phyloP scores from a whole-genome alignment of 345 rosid species.

The Eucalyptus brandiana region DNA sequence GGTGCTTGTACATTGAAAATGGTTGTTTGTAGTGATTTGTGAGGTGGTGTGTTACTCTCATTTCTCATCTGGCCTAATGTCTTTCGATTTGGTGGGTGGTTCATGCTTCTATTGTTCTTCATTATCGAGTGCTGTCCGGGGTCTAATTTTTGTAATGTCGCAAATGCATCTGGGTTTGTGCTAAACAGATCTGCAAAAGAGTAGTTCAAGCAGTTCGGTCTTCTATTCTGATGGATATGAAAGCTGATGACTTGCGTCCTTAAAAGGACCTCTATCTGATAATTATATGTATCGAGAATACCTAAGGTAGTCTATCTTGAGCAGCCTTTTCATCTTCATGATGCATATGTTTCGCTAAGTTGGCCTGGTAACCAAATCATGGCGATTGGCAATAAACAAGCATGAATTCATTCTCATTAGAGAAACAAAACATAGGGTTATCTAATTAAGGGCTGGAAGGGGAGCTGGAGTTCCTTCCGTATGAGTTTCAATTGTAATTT shows the following conservation, averaged over 20 bases:
- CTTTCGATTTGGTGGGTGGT: background rate
- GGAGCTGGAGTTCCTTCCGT: background rate
- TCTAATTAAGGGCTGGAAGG: background rate
- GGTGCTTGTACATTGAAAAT: background rate
- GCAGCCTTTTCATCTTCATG: background rate
- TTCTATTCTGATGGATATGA: background rate
- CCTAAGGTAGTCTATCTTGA: background rate
- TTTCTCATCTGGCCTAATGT: background rate
- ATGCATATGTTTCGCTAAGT: rapidly evolving
- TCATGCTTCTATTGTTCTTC: background rate
- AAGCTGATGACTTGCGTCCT: background rate
- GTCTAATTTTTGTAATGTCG: background rate
- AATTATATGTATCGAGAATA: background rate
- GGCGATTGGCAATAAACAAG: background rate
- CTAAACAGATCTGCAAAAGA: background rate
- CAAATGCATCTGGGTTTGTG: background rate
- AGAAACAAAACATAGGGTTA: background rate
- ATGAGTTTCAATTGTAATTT: background rate
- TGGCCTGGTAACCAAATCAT: background rate
- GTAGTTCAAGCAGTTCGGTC: background rate
- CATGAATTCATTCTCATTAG: background rate
- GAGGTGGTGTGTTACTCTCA: background rate
- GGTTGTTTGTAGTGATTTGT: background rate
- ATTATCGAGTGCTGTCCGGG: background rate
- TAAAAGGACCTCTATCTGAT: background rate